Evolutionary conservation across 1,284 basidiomycete species (phyloP).

Genomic region (Fomitopsis pinicola): DNA sequence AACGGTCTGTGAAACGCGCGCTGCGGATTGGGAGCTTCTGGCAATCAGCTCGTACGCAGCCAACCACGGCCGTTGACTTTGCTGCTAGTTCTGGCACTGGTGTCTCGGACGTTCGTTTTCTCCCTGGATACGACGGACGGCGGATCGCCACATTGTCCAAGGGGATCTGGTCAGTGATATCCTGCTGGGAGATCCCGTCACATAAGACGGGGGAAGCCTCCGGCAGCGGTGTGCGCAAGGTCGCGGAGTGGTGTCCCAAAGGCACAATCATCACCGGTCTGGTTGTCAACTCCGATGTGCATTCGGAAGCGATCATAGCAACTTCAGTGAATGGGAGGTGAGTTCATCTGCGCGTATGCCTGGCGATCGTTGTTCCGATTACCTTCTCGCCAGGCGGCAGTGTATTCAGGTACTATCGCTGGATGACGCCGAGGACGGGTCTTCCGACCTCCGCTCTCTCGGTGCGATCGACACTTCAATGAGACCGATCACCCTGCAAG

Average conservation of each 20-base stretch:
- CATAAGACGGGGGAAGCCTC: not conserved
- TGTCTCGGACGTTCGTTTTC: conserved; percentile 48
- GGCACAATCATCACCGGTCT: conserved; percentile 48
- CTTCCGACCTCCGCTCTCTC: conserved; percentile 9
- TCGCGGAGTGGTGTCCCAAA: conserved; percentile 47
- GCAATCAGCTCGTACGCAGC: conserved; percentile 28
- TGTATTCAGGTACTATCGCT: conserved; percentile 21
- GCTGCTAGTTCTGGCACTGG: conserved; percentile 32
- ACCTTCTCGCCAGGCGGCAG: conserved; percentile 9
- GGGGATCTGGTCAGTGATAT: conserved; percentile 52
- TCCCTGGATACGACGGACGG: conserved; percentile 37
- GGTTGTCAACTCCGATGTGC: conserved; percentile 41
- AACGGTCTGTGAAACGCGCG: conserved; percentile 38
- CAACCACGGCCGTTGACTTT: conserved; percentile 17
- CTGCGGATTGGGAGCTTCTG: conserved; percentile 44
- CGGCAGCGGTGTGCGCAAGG: conserved; percentile 17
- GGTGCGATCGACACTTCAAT: conserved; percentile 32
- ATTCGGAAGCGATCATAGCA: conserved; percentile 43
- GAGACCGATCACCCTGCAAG: conserved; percentile 42
- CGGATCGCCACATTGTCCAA: conserved; percentile 51
- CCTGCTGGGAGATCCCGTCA: conserved; percentile 43
- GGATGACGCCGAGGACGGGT: not conserved
- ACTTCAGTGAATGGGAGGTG: conserved; percentile 34
- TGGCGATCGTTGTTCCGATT: not conserved
- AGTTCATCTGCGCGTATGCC: not conserved